These are phyloP conservation scores for Amanita rubescens DNA, from an alignment of 768 basidiomycete genomes.

Conservation along the genomic window DNA sequence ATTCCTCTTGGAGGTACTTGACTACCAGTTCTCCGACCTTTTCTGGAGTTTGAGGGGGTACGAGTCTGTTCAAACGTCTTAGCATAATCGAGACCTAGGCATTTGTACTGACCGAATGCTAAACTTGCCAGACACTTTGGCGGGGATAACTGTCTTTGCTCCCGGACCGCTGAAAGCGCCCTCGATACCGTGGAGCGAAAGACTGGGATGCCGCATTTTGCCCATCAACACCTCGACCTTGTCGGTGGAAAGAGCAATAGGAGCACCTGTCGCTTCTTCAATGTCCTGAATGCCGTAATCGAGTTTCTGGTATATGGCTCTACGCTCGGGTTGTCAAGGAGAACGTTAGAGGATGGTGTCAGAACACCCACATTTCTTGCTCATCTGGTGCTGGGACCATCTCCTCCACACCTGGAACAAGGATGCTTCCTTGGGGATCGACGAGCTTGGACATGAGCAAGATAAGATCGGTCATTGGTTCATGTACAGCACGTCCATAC, in stretches of 20 bases:
- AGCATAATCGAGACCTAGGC: background rate
- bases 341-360: background rate
- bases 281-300: conserved; percentile 72
- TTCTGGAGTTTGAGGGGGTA: conserved; percentile 84
- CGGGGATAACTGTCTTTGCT: conserved; percentile 91
- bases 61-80: conserved; percentile 40
- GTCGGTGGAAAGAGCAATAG: conserved; percentile 67
- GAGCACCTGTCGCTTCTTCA: conserved; percentile 66
- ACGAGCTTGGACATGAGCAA: conserved; percentile 82
- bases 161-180: conserved; percentile 85
- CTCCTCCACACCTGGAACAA: conserved; percentile 84
- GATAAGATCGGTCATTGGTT: conserved; percentile 94
- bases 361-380: conserved; percentile 49
- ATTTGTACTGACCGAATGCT: conserved; percentile 67
- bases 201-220: conserved; percentile 82
- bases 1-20: conserved; percentile 67
- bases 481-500: conserved; percentile 76
- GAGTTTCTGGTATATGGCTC: conserved; percentile 63
- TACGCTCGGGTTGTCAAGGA: conserved; percentile 16
- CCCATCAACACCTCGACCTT: conserved; percentile 84
- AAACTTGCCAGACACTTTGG: conserved; percentile 85
- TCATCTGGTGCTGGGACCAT: conserved; percentile 69
- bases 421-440: conserved; percentile 67
- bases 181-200: conserved; percentile 93
- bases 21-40: conserved; percentile 63